Evolutionary conservation across 306 rosid species (phyloP).

Genomic region (Trifolium pratense): DNA sequence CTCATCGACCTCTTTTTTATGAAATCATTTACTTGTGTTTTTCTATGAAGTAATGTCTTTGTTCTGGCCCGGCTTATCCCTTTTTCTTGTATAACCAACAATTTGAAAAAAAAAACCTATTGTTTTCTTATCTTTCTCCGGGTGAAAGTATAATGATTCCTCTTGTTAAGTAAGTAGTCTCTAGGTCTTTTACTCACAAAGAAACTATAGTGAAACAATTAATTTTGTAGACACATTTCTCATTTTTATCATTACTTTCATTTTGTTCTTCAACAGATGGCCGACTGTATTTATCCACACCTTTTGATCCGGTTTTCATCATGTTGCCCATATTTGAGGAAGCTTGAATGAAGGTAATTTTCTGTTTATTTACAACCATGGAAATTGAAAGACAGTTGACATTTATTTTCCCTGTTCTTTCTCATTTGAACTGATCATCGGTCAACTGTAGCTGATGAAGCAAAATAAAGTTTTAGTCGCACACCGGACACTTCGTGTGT

Average conservation of each 20-base stretch:
- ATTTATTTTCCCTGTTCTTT: too few species aligned
- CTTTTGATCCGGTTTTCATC: conserved; percentile 87
- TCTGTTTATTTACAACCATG: conserved; percentile 27
- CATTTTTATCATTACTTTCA: not conserved
- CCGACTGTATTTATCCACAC: conserved; percentile 75
- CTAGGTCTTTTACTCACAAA: not conserved
- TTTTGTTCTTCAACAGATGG: conserved; percentile 64
- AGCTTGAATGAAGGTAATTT: conserved; percentile 90
- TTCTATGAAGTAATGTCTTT: not conserved
- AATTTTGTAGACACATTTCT: conserved; percentile 8
- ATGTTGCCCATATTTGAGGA: conserved; percentile 81
- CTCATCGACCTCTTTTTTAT: too few species aligned
- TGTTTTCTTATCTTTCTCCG: conserved; percentile 28
- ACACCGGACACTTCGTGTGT: conserved; percentile 10
- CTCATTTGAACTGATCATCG: too few species aligned
- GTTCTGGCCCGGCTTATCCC: not conserved
- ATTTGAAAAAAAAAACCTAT: not conserved
- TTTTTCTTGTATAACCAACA: conserved; percentile 22
- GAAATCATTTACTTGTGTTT: conserved; percentile 11
- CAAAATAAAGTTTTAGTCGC: conserved; percentile 30
- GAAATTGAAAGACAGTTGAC: conserved; percentile 12
- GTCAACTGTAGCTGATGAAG: conserved; percentile 28
- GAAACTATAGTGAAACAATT: conserved; percentile 18
- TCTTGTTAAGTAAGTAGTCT: conserved; percentile 31
- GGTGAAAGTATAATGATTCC: conserved; percentile 18